phyloP scores from a whole-genome alignment of 805 yeast species.

The Ogataea degrootiae region DNA sequence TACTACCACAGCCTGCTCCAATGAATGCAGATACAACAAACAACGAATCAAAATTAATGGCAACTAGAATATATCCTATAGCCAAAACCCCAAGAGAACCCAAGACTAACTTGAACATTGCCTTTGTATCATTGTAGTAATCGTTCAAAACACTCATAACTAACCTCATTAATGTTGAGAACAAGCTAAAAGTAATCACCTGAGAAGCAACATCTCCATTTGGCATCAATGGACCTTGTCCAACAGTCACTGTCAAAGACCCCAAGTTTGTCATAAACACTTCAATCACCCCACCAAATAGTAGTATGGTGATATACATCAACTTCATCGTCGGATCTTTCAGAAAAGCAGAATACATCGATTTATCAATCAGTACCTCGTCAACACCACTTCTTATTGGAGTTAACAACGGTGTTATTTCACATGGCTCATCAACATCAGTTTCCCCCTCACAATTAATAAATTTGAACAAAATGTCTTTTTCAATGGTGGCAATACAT shows the following conservation, averaged over 20 bases:
- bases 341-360: constrained; percentile 19
- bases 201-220: constrained; percentile 34
- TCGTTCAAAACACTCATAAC: constrained; percentile 65
- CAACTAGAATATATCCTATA: constrained; percentile 10
- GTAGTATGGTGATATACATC: constrained; percentile 56
- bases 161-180: constrained; percentile 66
- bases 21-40: constrained; percentile 38
- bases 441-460: constrained; percentile 11
- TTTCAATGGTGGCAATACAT: constrained; percentile 53
- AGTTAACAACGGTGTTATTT: background rate
- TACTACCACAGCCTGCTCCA: constrained; percentile 76
- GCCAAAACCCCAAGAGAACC: constrained; percentile 7
- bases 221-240: constrained; percentile 4
- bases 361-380: background rate
- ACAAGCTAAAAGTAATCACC: constrained; percentile 56
- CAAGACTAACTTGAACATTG: constrained; percentile 5
- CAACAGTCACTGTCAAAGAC: constrained; percentile 43
- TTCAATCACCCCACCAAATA: constrained; percentile 80
- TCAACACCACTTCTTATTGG: background rate
- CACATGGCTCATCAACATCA: background rate
- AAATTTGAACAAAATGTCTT: constrained; percentile 34
- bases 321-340: constrained; percentile 59
- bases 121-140: constrained; percentile 30
- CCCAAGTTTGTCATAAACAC: constrained; percentile 82
- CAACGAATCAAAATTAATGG: constrained; percentile 9